phyloP scores from a whole-genome alignment of 345 rosid species.

The Moricandia moricandioides region DNA sequence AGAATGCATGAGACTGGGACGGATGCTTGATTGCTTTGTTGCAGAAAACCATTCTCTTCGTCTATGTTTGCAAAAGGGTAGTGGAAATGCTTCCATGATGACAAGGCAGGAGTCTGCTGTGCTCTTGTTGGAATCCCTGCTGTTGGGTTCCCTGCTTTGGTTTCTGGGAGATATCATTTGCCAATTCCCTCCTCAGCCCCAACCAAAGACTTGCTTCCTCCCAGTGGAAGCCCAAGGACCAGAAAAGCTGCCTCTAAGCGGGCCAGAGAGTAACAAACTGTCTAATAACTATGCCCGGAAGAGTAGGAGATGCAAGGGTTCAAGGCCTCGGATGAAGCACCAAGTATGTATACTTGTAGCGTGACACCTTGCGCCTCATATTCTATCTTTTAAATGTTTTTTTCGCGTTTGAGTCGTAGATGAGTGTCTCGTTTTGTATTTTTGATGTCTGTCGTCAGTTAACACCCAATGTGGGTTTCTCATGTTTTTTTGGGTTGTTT shows the following conservation, averaged over 20 bases:
- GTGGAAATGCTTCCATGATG: slow-evolving; percentile 54
- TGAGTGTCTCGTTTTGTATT: background rate
- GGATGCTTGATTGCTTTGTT: slow-evolving; percentile 63
- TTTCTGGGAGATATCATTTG: slow-evolving; percentile 73
- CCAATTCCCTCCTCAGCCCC: slow-evolving; percentile 50
- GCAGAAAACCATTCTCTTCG: slow-evolving; percentile 85
- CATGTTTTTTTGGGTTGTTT: background rate
- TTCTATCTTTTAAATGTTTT: background rate
- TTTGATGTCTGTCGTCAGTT: background rate
- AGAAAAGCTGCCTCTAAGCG: slow-evolving; percentile 51
- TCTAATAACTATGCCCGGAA: background rate
- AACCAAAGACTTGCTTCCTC: slow-evolving; percentile 34
- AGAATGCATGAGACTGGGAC: slow-evolving; percentile 76
- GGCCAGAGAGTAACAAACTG: slow-evolving; percentile 45
- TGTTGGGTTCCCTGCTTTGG: slow-evolving; percentile 99
- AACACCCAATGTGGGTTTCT: background rate
- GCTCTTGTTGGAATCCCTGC: slow-evolving; percentile 99
- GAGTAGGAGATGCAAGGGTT: slow-evolving; percentile 66
- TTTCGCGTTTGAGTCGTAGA: slow-evolving; percentile 5
- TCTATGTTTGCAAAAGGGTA: slow-evolving; percentile 49
- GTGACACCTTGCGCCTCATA: background rate
- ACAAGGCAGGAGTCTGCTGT: slow-evolving; percentile 99
- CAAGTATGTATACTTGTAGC: background rate
- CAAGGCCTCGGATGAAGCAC: slow-evolving; percentile 62
- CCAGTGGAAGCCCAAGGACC: slow-evolving; percentile 40